Percentiles rank a stretch among this genome's conserved stretches.
Evolutionary conservation across 306 rosid species (phyloP).

Genomic region (Cucumis cinereus): DNA sequence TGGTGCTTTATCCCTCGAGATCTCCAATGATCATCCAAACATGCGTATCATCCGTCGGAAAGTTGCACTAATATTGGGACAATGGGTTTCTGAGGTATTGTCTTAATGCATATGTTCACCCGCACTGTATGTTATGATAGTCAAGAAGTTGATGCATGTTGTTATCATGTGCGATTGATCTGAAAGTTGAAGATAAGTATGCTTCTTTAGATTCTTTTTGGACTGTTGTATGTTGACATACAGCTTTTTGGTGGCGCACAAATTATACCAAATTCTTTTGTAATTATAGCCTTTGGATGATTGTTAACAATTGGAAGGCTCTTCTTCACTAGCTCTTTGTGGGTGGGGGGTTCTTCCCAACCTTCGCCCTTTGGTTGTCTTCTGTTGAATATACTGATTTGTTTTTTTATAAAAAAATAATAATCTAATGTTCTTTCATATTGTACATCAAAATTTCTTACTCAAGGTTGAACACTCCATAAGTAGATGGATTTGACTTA

Average conservation of each 20-base stretch:
- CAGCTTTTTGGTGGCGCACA: too few species aligned
- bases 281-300: too few species aligned
- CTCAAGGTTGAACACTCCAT: neutral
- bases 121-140: neutral
- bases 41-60: slow-evolving; percentile 74
- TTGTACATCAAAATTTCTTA: neutral
- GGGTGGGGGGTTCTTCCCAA: too few species aligned
- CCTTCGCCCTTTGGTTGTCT: too few species aligned
- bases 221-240: too few species aligned
- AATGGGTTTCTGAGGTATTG: slow-evolving; percentile 97
- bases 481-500: neutral
- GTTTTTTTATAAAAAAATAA: too few species aligned
- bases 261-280: too few species aligned
- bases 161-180: neutral
- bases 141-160: neutral
- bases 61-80: slow-evolving; percentile 88
- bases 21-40: slow-evolving; percentile 85
- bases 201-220: too few species aligned
- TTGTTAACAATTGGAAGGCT: too few species aligned
- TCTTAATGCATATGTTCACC: neutral
- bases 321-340: too few species aligned
- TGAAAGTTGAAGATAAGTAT: neutral
- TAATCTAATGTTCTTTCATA: neutral
- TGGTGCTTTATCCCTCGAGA: slow-evolving; percentile 84
- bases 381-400: too few species aligned